A percentile compares a stretch with the other conserved stretches of the same genome.
Evolutionary conservation across 805 yeast genomes (phyloP).

Genomic region (Wickerhamiella shivajii): DNA sequence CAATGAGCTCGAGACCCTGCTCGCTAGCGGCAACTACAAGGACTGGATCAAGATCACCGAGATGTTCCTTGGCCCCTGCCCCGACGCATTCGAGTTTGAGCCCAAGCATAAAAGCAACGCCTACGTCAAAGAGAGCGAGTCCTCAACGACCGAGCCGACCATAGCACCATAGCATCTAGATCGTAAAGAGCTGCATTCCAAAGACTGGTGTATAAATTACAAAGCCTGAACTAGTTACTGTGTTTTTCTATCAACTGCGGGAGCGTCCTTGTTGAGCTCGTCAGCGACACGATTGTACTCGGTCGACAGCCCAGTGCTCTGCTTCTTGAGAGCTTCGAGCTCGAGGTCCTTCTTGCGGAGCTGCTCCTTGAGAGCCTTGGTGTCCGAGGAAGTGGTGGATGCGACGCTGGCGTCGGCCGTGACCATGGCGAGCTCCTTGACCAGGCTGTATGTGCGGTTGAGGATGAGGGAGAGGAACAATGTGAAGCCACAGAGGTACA

Average conservation of each 20-base stretch:
- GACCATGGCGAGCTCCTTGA: constrained; percentile 45
- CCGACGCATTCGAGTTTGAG: constrained; percentile 55
- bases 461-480: constrained; percentile 76
- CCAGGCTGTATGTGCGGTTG: constrained; percentile 69
- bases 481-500: constrained; percentile 91
- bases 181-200: neutral
- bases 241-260: constrained; percentile 20
- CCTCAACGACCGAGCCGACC: neutral
- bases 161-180: neutral
- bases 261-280: constrained; percentile 22
- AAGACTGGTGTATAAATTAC: neutral
- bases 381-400: constrained; percentile 27
- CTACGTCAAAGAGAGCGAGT: constrained; percentile 24
- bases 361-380: constrained; percentile 34
- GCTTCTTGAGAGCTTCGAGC: constrained; percentile 53
- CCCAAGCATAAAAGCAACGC: constrained; percentile 96
- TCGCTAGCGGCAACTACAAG: constrained; percentile 69
- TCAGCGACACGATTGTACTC: constrained; percentile 44
- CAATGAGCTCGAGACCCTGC: constrained; percentile 76
- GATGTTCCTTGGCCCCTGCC: constrained; percentile 82
- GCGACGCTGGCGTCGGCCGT: constrained; percentile 36
- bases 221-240: constrained; percentile 12
- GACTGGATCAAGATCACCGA: constrained; percentile 97
- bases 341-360: constrained; percentile 48
- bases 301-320: constrained; percentile 47